Conservation (phyloP, 2,329 filamentous ascomycete genomes). For the Elsinoe fawcettii region DNA sequence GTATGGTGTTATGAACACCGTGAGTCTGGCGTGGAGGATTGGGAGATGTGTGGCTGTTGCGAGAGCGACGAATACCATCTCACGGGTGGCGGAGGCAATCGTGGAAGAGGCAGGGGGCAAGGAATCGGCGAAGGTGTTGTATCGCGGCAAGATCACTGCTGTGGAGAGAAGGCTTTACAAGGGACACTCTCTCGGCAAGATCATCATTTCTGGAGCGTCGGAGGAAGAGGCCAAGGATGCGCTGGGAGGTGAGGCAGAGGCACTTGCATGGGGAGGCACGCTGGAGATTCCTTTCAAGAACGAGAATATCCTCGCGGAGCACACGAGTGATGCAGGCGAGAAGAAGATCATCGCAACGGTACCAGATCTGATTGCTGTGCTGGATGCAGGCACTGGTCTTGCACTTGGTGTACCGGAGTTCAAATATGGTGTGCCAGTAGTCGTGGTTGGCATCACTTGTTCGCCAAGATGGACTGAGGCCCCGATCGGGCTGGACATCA, state of each 20-base stretch:
- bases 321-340: conserved; percentile 29
- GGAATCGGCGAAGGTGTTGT: conserved; percentile 49
- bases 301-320: conserved; percentile 58
- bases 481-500: conserved; percentile 41
- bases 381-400: conserved; percentile 43
- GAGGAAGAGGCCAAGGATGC: conserved; percentile 23
- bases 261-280: conserved; percentile 37
- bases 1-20: conserved; percentile 35
- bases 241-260: conserved; percentile 27
- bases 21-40: conserved; percentile 44
- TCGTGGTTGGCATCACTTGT: conserved; percentile 48
- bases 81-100: conserved; percentile 51
- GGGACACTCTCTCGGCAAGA: conserved; percentile 54
- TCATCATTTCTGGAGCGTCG: conserved; percentile 37
- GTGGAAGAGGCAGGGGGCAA: conserved; percentile 51
- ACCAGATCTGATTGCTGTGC: conserved; percentile 43
- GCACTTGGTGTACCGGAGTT: conserved; percentile 49
- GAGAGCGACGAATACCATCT: conserved; percentile 43
- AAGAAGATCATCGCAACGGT: conserved; percentile 41
- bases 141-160: conserved; percentile 55
- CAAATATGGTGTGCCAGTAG: conserved; percentile 46
- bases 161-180: conserved; percentile 50
- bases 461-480: conserved; percentile 49
- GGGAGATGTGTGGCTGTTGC: conserved; percentile 52
- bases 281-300: conserved; percentile 66